phyloP scores from a whole-genome alignment of 495 filamentous ascomycete species.

The Neurospora africana region DNA sequence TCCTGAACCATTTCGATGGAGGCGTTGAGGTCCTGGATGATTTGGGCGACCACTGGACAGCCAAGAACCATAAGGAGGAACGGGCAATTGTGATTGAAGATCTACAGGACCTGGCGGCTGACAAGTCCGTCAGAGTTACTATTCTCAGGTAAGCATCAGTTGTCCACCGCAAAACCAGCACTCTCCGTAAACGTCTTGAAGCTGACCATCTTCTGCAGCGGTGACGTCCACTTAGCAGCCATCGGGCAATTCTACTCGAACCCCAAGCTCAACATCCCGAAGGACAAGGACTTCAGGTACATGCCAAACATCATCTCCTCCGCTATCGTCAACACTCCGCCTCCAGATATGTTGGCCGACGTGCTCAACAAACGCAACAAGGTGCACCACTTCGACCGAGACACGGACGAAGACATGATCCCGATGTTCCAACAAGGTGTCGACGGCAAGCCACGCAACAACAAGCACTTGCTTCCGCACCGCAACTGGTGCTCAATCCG shows the following conservation, averaged over 20 bases:
- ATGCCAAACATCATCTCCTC: conserved; percentile 88
- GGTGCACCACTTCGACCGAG: conserved; percentile 72
- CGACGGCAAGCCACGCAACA: conserved; percentile 79
- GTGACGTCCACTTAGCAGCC: conserved; percentile 89
- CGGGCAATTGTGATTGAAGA: conserved; percentile 79
- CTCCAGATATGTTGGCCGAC: conserved; percentile 81
- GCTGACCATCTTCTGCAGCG: conserved; percentile 43
- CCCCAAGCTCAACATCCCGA: conserved; percentile 63
- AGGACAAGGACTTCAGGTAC: conserved; percentile 87
- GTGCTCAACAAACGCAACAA: conserved; percentile 90
- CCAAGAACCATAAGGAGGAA: conserved; percentile 84
- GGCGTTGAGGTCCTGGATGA: conserved; percentile 91
- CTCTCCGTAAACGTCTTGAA: not conserved
- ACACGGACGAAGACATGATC: conserved; percentile 93
- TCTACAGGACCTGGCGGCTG: conserved; percentile 79
- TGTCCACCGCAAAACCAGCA: conserved; percentile 44
- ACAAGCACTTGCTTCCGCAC: conserved; percentile 80
- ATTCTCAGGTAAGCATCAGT: conserved; percentile 46
- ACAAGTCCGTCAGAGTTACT: conserved; percentile 84
- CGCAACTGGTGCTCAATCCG: conserved; percentile 89
- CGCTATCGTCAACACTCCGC: conserved; percentile 82
- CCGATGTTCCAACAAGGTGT: conserved; percentile 84
- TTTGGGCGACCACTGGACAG: conserved; percentile 93
- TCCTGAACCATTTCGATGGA: conserved; percentile 84
- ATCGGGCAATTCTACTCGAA: conserved; percentile 94